Evolutionary conservation across 1,139 yeast species (phyloP).

Genomic region (Candida neerlandica): DNA sequence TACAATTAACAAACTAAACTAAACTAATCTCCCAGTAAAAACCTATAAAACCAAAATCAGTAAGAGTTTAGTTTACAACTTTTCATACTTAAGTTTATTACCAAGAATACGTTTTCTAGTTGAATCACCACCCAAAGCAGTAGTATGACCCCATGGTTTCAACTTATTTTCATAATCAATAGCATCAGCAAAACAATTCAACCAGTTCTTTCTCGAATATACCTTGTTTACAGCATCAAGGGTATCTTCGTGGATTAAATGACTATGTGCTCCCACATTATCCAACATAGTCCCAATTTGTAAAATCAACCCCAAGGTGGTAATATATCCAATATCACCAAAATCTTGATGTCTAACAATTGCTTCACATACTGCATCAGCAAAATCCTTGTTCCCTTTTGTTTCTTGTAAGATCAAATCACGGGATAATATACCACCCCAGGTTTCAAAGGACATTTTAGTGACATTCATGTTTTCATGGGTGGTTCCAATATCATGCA

Average conservation of each 20-base stretch:
- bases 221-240: conserved; percentile 30
- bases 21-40: too few species aligned
- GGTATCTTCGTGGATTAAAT: conserved; percentile 34
- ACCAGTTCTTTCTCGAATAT: conserved; percentile 37
- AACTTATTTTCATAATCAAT: conserved; percentile 34
- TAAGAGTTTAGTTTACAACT: too few species aligned
- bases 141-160: conserved; percentile 43
- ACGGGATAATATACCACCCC: conserved; percentile 37
- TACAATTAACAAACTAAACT: too few species aligned
- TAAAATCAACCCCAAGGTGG: conserved; percentile 38
- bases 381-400: conserved; percentile 28
- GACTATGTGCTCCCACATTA: conserved; percentile 36
- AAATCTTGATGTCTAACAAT: conserved; percentile 42
- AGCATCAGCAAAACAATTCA: conserved; percentile 36
- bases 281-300: conserved; percentile 41
- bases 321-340: conserved; percentile 37
- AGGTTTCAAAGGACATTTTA: conserved; percentile 41
- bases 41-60: too few species aligned
- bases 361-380: conserved; percentile 44
- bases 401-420: conserved; percentile 30
- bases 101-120: conserved; percentile 34
- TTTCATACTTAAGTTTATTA: conserved; percentile 28
- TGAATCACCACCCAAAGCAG: conserved; percentile 35
- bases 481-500: conserved; percentile 43
- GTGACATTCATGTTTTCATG: conserved; percentile 37